Conservation (phyloP, 1,284 basidiomycete genomes). For the Gymnopus androsaceus region DNA sequence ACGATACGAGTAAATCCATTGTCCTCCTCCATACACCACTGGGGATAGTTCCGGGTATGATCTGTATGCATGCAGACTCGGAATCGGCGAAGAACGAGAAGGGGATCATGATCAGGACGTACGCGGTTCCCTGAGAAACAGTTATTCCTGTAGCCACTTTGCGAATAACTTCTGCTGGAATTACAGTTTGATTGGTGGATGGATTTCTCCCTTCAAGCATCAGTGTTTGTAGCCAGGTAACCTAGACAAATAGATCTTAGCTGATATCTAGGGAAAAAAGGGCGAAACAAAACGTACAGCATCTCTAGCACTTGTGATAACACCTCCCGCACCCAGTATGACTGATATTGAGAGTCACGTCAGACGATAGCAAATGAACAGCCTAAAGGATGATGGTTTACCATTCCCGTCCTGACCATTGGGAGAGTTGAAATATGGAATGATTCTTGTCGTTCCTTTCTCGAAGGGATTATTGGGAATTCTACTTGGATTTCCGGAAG, state of each 20-base stretch:
- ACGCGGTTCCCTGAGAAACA: conserved; percentile 5
- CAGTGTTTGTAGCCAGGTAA: conserved; percentile 24
- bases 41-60: conserved; percentile 15
- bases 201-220: conserved; percentile 22
- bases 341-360: conserved; percentile 9
- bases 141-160: conserved; percentile 21
- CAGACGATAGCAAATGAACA: neutral
- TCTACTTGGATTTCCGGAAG: conserved; percentile 17
- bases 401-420: conserved; percentile 20
- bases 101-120: no score
- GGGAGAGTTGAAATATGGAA: conserved; percentile 8
- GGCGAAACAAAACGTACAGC: neutral
- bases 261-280: no score
- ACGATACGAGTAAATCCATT: conserved; percentile 11
- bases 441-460: conserved; percentile 11
- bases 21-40: conserved; percentile 14
- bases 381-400: neutral
- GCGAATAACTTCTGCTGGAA: conserved; percentile 18
- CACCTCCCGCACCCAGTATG: conserved; percentile 19
- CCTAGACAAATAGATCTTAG: conserved; percentile 11
- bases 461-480: conserved; percentile 14
- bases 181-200: conserved; percentile 17
- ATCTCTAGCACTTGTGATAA: conserved; percentile 21
- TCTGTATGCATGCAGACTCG: neutral
- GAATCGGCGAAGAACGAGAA: no score